Evolutionary conservation across 2,329 filamentous ascomycete genomes (phyloP).

Genomic region (Trichoderma sp.): DNA sequence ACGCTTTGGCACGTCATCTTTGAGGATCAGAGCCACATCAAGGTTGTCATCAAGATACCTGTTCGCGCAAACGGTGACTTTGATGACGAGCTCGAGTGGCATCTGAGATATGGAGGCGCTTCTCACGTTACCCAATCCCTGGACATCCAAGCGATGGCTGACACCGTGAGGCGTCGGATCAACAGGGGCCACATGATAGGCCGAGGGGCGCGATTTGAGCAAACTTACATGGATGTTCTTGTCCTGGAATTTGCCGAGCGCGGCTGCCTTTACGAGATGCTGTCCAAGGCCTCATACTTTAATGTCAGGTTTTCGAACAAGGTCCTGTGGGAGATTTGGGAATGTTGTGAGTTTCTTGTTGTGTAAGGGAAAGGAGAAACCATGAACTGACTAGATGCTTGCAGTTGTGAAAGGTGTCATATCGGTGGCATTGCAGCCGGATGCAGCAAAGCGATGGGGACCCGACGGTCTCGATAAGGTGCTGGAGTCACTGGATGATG

Average conservation of each 20-base stretch:
- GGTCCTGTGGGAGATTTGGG: slow-evolving; percentile 32
- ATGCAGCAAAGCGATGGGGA: background rate
- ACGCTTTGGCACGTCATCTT: slow-evolving; percentile 21
- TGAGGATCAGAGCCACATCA: slow-evolving; percentile 14
- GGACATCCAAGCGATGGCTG: slow-evolving; percentile 23
- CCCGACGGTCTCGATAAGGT: slow-evolving; percentile 7
- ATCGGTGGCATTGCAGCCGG: slow-evolving; percentile 29
- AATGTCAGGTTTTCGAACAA: slow-evolving; percentile 21
- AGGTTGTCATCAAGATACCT: slow-evolving; percentile 30
- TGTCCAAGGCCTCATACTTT: slow-evolving; percentile 20
- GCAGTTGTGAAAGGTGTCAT: slow-evolving; percentile 30
- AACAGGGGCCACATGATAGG: background rate
- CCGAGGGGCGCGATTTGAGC: background rate
- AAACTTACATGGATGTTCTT: slow-evolving; percentile 20
- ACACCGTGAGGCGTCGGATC: slow-evolving; percentile 15
- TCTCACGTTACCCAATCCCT: slow-evolving; percentile 30
- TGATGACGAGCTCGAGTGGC: slow-evolving; percentile 24
- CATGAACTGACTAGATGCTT: slow-evolving; percentile 7
- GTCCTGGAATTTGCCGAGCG: slow-evolving; percentile 29
- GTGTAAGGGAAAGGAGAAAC: background rate
- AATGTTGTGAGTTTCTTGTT: slow-evolving; percentile 27
- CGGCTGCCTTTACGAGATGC: slow-evolving; percentile 25
- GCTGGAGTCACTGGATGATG: slow-evolving; percentile 2
- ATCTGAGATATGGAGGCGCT: slow-evolving; percentile 28
- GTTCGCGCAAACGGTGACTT: slow-evolving; percentile 8